A percentile compares a stretch with the other conserved stretches of the same genome.
phyloP scores from a whole-genome alignment of 345 rosid species.

The Heritiera fomes region DNA sequence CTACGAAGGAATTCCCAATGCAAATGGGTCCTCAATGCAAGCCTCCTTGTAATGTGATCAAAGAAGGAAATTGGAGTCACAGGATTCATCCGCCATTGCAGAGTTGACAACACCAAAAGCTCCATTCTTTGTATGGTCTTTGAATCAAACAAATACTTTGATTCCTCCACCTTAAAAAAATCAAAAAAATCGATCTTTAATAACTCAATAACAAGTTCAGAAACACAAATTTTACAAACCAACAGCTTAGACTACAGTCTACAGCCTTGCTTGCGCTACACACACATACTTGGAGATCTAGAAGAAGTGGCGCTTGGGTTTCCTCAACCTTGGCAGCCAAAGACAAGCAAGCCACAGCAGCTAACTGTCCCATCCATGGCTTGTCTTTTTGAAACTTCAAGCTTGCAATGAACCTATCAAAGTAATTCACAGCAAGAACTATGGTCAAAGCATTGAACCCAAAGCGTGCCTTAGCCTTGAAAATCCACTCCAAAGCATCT shows the following conservation, averaged over 20 bases:
- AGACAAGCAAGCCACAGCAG: conserved; percentile 86
- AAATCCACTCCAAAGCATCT: conserved; percentile 74
- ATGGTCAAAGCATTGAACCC: conserved; percentile 68
- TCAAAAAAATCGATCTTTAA: conserved; percentile 25
- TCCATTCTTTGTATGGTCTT: conserved; percentile 93
- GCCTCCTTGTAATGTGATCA: conserved; percentile 67
- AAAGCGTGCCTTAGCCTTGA: conserved; percentile 57
- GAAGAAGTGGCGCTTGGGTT: conserved; percentile 72
- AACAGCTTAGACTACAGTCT: conserved; percentile 32
- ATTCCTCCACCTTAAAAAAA: conserved; percentile 60
- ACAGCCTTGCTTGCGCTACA: conserved; percentile 9
- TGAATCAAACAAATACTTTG: conserved; percentile 72
- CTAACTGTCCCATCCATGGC: conserved; percentile 95
- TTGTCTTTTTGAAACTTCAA: conserved; percentile 55
- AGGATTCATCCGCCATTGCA: conserved; percentile 88
- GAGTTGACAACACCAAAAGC: conserved; percentile 77
- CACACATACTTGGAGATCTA: conserved; percentile 77
- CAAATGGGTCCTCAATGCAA: conserved; percentile 52
- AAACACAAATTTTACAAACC: conserved; percentile 28
- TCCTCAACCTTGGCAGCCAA: conserved; percentile 95
- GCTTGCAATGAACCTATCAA: conserved; percentile 76
- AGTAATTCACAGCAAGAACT: conserved; percentile 82
- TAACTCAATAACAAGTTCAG: conserved; percentile 6
- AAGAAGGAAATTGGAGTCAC: conserved; percentile 83
- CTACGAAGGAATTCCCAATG: conserved; percentile 60